Conservation (phyloP, 169 alveolate species). For the Prorocentrum cordatum region DNA sequence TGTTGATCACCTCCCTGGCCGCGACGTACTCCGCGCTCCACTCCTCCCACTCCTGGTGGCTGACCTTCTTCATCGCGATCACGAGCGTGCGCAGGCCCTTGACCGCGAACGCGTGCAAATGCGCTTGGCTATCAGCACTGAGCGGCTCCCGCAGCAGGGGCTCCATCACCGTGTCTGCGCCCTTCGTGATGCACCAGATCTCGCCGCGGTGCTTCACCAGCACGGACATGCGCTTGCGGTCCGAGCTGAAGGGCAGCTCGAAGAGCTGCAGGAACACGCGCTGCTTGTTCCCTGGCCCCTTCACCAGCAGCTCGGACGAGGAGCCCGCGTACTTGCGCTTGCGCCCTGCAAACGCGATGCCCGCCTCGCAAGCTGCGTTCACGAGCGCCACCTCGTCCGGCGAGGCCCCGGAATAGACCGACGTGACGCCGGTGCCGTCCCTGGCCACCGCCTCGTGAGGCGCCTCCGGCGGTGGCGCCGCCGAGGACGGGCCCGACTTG, state of each 20-base stretch:
- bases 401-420: slow-evolving; percentile 26
- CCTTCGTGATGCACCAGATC: not conserved
- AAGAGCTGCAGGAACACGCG: not conserved
- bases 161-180: not conserved
- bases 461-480: no score
- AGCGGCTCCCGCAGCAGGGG: not conserved
- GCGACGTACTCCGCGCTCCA: no score
- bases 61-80: not conserved
- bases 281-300: not conserved
- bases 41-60: no score
- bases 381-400: slow-evolving; percentile 39
- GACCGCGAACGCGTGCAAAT: not conserved
- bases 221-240: slow-evolving; percentile 56
- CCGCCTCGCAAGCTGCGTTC: not conserved
- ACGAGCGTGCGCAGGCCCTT: slow-evolving; percentile 26
- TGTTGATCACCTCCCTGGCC: no score
- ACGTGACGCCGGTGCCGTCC: no score
- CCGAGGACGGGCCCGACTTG: no score
- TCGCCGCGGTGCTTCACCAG: slow-evolving; percentile 11
- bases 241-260: slow-evolving; percentile 57
- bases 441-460: no score
- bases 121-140: not conserved
- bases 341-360: not conserved
- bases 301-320: not conserved
- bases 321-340: not conserved